Percentiles rank a stretch among this genome's conserved stretches.
These are phyloP conservation scores for Scheffersomyces stipitis DNA, from an alignment of 805 yeast genomes.

Conservation along the genomic window DNA sequence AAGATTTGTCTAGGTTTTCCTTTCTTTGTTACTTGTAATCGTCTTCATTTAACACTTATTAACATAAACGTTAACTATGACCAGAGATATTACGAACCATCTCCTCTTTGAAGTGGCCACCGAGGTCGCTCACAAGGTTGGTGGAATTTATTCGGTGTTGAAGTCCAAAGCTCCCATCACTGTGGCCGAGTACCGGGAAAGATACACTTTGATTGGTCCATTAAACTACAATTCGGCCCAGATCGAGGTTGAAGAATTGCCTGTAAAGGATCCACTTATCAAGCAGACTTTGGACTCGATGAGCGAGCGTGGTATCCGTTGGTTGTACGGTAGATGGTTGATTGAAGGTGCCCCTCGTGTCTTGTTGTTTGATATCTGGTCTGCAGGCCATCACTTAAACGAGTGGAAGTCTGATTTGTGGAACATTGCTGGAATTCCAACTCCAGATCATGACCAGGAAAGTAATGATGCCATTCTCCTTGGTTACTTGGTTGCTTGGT, in stretches of 20 bases:
- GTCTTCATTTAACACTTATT: too few species aligned
- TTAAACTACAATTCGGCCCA: slow-evolving; percentile 70
- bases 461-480: slow-evolving; percentile 89
- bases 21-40: too few species aligned
- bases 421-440: slow-evolving; percentile 88
- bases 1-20: too few species aligned
- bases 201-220: slow-evolving; percentile 88
- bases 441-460: slow-evolving; percentile 86
- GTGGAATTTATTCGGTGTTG: slow-evolving; percentile 95
- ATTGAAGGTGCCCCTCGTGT: slow-evolving; percentile 98
- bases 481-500: slow-evolving; percentile 96
- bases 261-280: slow-evolving; percentile 54
- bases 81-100: slow-evolving; percentile 85
- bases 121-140: slow-evolving; percentile 96
- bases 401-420: slow-evolving; percentile 96
- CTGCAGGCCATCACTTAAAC: slow-evolving; percentile 66
- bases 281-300: slow-evolving; percentile 70
- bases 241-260: slow-evolving; percentile 78
- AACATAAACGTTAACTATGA: slow-evolving; percentile 44
- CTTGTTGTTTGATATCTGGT: slow-evolving; percentile 77
- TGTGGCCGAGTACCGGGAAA: slow-evolving; percentile 84
- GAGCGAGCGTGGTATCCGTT: slow-evolving; percentile 77
- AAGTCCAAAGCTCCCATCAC: slow-evolving; percentile 97
- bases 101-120: slow-evolving; percentile 92
- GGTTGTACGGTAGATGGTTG: slow-evolving; percentile 92